These are phyloP conservation scores for Botrytis hyacinthi DNA, from an alignment of 2,329 filamentous ascomycete species.

Conservation along the genomic window DNA sequence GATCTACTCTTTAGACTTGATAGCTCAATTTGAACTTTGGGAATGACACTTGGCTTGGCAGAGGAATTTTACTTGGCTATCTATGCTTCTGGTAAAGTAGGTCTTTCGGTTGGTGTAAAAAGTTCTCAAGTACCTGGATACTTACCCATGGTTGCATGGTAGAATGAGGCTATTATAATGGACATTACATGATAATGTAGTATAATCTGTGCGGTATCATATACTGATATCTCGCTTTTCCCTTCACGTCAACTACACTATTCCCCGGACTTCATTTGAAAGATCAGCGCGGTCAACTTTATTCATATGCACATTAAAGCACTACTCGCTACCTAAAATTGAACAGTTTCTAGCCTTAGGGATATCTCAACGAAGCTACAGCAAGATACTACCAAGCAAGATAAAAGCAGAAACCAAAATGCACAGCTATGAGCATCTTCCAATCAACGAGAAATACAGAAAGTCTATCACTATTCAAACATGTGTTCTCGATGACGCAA, in stretches of 20 bases:
- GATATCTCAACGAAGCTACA: not conserved
- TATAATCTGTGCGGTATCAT: not conserved
- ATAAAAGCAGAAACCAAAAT: not conserved
- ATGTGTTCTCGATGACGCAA: not conserved
- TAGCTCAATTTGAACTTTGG: not conserved
- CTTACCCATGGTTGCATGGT: not conserved
- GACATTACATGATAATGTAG: not conserved
- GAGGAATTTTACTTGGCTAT: accelerated
- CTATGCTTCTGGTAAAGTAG: not conserved
- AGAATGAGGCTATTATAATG: accelerated
- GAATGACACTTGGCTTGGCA: not conserved
- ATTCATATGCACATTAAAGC: not conserved
- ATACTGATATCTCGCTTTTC: not conserved
- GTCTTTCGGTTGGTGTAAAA: not conserved
- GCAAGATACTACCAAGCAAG: not conserved
- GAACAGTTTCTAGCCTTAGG: not conserved
- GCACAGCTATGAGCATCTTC: not conserved
- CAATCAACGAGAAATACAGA: not conserved
- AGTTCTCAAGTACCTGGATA: accelerated
- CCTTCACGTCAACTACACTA: not conserved
- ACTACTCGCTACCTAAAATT: not conserved
- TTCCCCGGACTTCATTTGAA: not conserved
- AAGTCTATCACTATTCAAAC: not conserved
- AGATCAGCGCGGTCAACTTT: not conserved
- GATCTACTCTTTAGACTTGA: not conserved